These are phyloP conservation scores for Trichosporon sp. DNA, from an alignment of 1,284 basidiomycete genomes.

Conservation along the genomic window DNA sequence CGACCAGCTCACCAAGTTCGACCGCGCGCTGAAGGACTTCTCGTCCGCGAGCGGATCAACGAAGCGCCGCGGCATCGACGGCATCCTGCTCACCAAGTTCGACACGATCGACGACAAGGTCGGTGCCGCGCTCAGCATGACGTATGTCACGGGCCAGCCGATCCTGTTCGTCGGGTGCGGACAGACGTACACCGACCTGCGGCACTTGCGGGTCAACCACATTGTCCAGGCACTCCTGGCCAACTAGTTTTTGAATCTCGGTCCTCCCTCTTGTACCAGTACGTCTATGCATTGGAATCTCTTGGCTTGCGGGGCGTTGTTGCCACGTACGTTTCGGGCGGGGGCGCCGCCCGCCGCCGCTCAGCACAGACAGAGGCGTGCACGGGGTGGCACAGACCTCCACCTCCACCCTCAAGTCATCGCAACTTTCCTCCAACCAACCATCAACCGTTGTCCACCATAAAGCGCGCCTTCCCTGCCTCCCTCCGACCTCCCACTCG, in stretches of 20 bases:
- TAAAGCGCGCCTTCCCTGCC: not conserved
- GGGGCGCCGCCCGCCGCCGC: no score
- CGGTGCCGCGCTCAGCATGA: constrained; percentile 93
- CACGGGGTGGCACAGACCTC: not conserved
- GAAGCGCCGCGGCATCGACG: constrained; percentile 74
- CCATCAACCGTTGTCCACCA: not conserved
- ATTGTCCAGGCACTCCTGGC: constrained; percentile 81
- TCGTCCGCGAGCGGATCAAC: constrained; percentile 44
- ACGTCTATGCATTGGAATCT: not conserved
- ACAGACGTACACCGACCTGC: constrained; percentile 91
- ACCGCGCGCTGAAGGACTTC: constrained; percentile 83
- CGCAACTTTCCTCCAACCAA: not conserved
- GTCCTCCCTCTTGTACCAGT: not conserved
- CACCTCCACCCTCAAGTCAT: not conserved
- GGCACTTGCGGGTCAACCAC: constrained; percentile 82
- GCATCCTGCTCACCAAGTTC: constrained; percentile 95
- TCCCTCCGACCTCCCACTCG: not conserved
- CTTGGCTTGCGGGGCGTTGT: not conserved
- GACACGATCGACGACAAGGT: constrained; percentile 82
- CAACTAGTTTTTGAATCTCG: not conserved
- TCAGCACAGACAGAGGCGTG: not conserved
- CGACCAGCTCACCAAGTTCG: constrained; percentile 90
- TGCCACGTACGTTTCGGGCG: no score
- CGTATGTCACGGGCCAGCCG: constrained; percentile 92
- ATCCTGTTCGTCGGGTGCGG: constrained; percentile 95